Base-by-base conservation (phyloP, 805 yeast species). In the Candida ipomoeae region DNA sequence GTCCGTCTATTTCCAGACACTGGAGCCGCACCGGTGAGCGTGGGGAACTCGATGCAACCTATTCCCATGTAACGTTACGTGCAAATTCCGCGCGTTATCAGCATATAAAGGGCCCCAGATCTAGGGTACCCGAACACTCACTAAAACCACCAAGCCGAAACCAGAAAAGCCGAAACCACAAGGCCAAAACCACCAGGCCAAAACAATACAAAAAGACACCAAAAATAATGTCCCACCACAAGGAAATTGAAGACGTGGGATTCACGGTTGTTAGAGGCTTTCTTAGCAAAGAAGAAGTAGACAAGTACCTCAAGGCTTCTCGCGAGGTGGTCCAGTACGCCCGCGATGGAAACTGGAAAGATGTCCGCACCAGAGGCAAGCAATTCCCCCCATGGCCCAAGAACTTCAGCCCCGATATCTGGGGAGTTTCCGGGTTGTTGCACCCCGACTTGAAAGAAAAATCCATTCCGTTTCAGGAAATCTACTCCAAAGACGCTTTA, bases 311-410 rank as follows among this genome's bases (percentile, higher is more conserved):
- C 40, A 53, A 52, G n/a, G 74, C 77, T 0, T 64, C 80, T 3
- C 66, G 71, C 40, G 52, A 56, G 13, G 62, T 75, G 32, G 71
- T 76, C 15, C 63, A 70, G 37, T 55, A 64, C 31, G 80, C 80
- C 15, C 62, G 82, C 40, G 68, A 62, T 3, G 82, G 82, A 3
- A 63, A 72, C 17, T 78, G 81, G 82, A 66, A 73, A 14, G 65
- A 70, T 44, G 79, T 77, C 14, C 67, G 82, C 53, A 75, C 80
- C 3, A 61, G 74, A 42, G 81, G 81, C 6, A 78, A 78, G 53
- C 82, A 78, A 56, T 78, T 78, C 55, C 82, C 82, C 6, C 82
- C 82, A n/a, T 78, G 82, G 82, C 80, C 81, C 15, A 65, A 64
- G 48, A 73, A 74, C 49, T 74, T 69, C 55, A 69, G 70, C 48